phyloP scores from a whole-genome alignment of 805 yeast species.

The Schizosaccharomyces octosporus region DNA sequence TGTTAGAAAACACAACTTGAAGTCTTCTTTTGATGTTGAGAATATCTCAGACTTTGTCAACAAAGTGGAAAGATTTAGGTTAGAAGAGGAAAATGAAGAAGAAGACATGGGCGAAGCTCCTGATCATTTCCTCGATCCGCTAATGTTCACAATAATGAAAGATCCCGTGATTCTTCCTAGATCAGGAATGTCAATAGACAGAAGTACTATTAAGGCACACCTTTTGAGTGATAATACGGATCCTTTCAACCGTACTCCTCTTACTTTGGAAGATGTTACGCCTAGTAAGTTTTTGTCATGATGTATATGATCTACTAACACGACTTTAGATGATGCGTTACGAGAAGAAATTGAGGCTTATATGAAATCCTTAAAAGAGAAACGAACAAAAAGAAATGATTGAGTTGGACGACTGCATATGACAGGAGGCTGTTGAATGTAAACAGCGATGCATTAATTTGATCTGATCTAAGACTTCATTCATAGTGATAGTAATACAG shows the following conservation, averaged over 20 bases:
- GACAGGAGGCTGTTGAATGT: too few relatives aligned
- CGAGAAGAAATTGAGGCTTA: constrained; percentile 4
- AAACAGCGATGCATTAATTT: too few relatives aligned
- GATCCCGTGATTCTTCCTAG: constrained; percentile 90
- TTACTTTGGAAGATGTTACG: constrained; percentile 64
- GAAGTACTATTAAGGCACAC: constrained; percentile 82
- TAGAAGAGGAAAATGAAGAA: constrained; percentile 20
- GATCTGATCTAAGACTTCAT: too few relatives aligned
- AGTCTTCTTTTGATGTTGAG: constrained; percentile 29
- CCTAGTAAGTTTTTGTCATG: constrained; percentile 25
- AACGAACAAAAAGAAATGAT: not conserved
- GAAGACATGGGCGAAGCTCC: constrained; percentile 79
- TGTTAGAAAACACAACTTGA: constrained; percentile 28
- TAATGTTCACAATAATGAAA: constrained; percentile 85
- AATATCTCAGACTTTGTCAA: constrained; percentile 31
- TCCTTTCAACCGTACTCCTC: constrained; percentile 85
- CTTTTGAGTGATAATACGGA: constrained; percentile 83
- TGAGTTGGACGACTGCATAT: not conserved
- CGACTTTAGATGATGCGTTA: constrained; percentile 3
- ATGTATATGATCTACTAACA: not conserved
- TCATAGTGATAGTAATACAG: too few relatives aligned
- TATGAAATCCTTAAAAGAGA: not conserved
- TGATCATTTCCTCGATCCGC: constrained; percentile 87
- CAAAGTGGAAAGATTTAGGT: constrained; percentile 35
- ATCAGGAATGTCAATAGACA: constrained; percentile 62